Conservation (phyloP, 2,329 filamentous ascomycete genomes). For the Cytospora paraplurivora region DNA sequence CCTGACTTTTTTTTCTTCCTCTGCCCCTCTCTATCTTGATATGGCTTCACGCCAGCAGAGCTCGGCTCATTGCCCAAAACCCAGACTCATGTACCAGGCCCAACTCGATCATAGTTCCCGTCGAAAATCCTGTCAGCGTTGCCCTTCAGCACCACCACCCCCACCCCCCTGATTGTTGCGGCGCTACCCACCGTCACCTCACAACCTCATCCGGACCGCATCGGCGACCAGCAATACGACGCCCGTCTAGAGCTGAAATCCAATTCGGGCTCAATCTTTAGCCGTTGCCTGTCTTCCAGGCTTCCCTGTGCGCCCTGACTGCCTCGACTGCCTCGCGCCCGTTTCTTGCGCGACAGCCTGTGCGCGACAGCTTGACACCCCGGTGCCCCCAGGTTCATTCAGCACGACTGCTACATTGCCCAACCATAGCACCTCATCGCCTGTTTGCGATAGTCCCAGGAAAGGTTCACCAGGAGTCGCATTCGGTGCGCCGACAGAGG, state of each 20-base stretch:
- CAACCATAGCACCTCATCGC: constrained; percentile 18
- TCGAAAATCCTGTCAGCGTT: constrained; percentile 5
- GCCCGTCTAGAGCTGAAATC: constrained; percentile 11
- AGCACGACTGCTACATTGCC: constrained; percentile 19
- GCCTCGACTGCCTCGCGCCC: constrained; percentile 14
- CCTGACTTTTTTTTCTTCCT: constrained; percentile 38
- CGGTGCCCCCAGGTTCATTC: constrained; percentile 12
- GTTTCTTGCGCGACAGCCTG: constrained; percentile 16
- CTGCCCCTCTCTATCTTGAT: constrained; percentile 40
- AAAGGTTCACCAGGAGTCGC: constrained; percentile 13
- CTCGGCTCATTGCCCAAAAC: constrained; percentile 30
- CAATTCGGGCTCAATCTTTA: constrained; percentile 7
- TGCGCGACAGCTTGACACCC: background rate
- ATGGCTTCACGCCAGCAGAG: constrained; percentile 45
- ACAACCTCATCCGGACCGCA: constrained; percentile 11
- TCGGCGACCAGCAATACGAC: constrained; percentile 4
- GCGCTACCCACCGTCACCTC: constrained; percentile 6
- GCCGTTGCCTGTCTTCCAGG: background rate
- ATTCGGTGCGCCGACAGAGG: constrained; percentile 18
- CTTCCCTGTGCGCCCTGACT: constrained; percentile 2
- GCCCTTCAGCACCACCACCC: constrained; percentile 2
- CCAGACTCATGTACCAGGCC: constrained; percentile 12
- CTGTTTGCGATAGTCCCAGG: constrained; percentile 7
- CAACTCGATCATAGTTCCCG: constrained; percentile 13
- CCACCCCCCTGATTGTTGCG: constrained; percentile 14